Base-by-base conservation (phyloP, 192 early-diverging fungal species). In the Entomortierella lignicola region DNA sequence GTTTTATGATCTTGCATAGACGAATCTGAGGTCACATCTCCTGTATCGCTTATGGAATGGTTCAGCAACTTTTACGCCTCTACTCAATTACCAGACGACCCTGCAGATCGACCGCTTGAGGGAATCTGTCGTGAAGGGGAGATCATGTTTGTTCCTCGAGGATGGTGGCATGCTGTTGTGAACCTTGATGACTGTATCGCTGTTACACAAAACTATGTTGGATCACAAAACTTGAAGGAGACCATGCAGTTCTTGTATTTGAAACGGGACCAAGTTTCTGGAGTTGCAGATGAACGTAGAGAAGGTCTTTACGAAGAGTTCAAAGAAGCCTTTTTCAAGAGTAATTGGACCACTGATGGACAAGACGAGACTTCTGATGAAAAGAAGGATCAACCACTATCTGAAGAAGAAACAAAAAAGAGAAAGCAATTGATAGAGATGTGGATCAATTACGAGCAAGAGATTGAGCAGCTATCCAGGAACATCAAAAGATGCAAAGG, bases 141-240 rank as follows among this genome's bases (percentile, higher is more conserved):
- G 59, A 64, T 92, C 50, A 79, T 92, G 64, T 92, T 90, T 81
- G 91, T 93, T 2, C 92, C 92, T 1, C 64, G 83, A 34, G 89
- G 89, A 23, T 93, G 92, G 92, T 93, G 91, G 91, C 92, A 93
- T 81, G 83, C 81, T 32, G 92, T 93, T 52, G 85, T 93, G 59
- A 93, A 93, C 56, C 62, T 93, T 29, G 89, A 89, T 21, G 86
- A 87, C 43, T 82, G 83, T 44, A 91, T 93, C 48, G 92, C 91
- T 12, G 61, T 92, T 37, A 93, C 92, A 12, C 92, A 92, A 68
- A 93, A 93, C 74, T 93, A 91, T 82, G 91, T 93, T 29, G 81
- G 83, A 55, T 62, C 63, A 8, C 72, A 80, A 50, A 92, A 92
- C 80, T 64, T 93, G 58, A 61, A 69, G 34, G 75, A 79, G 56